Evolutionary conservation across 768 basidiomycete genomes (phyloP).

Genomic region (Paxillus involutus): DNA sequence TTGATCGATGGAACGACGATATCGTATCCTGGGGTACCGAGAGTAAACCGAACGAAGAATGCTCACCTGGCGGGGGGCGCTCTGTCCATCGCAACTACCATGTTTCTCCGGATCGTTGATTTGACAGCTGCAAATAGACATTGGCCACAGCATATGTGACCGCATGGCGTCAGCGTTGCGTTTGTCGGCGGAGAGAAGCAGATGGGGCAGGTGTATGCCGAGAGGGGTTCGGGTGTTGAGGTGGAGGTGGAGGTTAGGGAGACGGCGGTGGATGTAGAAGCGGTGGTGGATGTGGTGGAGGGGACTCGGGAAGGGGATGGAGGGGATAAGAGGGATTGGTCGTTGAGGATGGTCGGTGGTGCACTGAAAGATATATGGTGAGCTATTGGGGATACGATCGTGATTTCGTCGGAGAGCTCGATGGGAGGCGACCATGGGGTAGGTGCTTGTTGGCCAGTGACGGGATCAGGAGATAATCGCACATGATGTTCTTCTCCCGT

Average conservation of each 20-base stretch:
- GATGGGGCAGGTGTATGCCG: conserved; percentile 75
- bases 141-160: conserved; percentile 74
- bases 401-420: conserved; percentile 2
- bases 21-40: no score
- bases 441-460: not conserved
- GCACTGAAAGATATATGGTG: not conserved
- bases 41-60: not conserved
- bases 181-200: conserved; percentile 76
- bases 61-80: conserved; percentile 41
- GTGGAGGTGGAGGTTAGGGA: not conserved
- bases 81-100: conserved; percentile 31
- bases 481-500: not conserved
- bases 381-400: not conserved
- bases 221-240: conserved; percentile 35
- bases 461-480: not conserved
- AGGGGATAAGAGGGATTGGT: not conserved
- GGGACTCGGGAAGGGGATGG: not conserved
- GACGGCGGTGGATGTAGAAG: not conserved
- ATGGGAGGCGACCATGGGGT: not conserved
- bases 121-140: conserved; percentile 77
- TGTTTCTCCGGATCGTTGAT: conserved; percentile 53
- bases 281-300: not conserved
- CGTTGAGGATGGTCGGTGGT: not conserved
- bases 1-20: no score
- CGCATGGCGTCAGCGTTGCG: conserved; percentile 78